Conservation (phyloP, 768 basidiomycete species). For the Candolleomyces eurysporus region DNA sequence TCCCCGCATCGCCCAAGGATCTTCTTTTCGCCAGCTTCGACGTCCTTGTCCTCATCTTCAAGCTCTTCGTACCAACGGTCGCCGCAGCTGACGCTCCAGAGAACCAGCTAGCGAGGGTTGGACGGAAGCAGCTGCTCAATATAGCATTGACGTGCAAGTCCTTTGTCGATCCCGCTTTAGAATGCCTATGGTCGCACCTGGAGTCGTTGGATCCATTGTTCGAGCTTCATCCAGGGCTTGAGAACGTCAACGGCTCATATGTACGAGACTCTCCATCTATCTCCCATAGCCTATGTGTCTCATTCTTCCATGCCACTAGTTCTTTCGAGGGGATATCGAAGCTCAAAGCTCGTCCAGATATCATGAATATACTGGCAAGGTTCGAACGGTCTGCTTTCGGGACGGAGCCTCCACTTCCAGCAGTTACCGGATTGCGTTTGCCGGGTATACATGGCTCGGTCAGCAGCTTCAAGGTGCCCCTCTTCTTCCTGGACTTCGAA, state of each 20-base stretch:
- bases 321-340: neutral
- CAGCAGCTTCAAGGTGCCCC: neutral
- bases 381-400: neutral
- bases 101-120: neutral
- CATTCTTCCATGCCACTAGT: neutral
- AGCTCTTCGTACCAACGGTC: neutral
- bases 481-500: neutral
- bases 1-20: neutral
- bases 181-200: slow-evolving; percentile 6
- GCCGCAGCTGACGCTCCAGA: neutral
- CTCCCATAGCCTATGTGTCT: neutral
- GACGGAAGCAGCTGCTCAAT: neutral
- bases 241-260: neutral
- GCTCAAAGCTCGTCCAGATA: neutral
- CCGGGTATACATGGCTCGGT: neutral
- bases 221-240: neutral
- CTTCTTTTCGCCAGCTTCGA: neutral
- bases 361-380: neutral
- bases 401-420: neutral
- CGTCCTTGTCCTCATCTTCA: neutral
- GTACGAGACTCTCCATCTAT: neutral
- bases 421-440: neutral
- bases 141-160: slow-evolving; percentile 8
- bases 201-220: slow-evolving; percentile 3
- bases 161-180: slow-evolving; percentile 9